phyloP scores from a whole-genome alignment of 2,329 filamentous ascomycete species.

The Nemania diffusa region DNA sequence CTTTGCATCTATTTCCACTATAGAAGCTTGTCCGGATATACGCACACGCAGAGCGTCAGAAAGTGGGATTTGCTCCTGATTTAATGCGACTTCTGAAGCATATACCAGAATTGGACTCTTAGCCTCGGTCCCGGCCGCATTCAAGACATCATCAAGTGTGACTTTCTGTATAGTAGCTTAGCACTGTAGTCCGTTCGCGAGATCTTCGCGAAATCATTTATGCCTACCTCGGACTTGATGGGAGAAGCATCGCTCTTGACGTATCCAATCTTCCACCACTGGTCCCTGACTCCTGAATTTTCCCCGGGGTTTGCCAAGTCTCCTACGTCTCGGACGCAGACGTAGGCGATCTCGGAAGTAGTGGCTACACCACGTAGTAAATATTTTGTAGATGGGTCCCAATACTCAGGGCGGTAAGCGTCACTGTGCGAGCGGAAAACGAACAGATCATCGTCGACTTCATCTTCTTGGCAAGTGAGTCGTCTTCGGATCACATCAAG shows the following conservation, averaged over 20 bases:
- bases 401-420: slow-evolving; percentile 50
- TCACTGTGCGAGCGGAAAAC: slow-evolving; percentile 43
- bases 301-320: slow-evolving; percentile 57
- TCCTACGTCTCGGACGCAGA: slow-evolving; percentile 58
- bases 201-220: background rate
- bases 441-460: slow-evolving; percentile 45
- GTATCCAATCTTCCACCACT: slow-evolving; percentile 67
- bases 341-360: slow-evolving; percentile 59
- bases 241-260: slow-evolving; percentile 53
- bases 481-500: slow-evolving; percentile 44
- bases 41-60: slow-evolving; percentile 53
- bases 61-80: slow-evolving; percentile 50
- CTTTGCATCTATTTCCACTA: background rate
- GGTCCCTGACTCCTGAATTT: slow-evolving; percentile 52
- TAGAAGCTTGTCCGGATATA: background rate
- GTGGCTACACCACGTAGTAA: slow-evolving; percentile 63
- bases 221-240: slow-evolving; percentile 61
- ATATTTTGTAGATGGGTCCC: slow-evolving; percentile 56
- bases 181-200: background rate
- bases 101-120: slow-evolving; percentile 63
- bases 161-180: slow-evolving; percentile 56
- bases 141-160: slow-evolving; percentile 57
- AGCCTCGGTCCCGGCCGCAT: slow-evolving; percentile 59
- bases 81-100: slow-evolving; percentile 62
- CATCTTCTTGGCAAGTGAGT: slow-evolving; percentile 48